Base-by-base conservation (phyloP, 78 protist genomes). In the Dictyostelium capitatum region DNA sequence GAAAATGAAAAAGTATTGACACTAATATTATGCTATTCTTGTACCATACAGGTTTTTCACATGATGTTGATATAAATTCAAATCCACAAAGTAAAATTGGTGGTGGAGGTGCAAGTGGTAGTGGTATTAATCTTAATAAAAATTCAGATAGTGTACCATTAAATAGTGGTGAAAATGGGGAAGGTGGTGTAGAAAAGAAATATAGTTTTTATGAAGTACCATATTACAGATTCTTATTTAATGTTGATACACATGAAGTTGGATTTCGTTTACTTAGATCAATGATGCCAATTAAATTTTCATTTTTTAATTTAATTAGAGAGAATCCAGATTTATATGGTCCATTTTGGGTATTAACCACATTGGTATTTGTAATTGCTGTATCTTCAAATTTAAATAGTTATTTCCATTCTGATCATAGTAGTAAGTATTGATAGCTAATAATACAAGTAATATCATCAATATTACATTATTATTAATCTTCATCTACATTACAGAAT, bases 281-380 rank as follows among this genome's bases (percentile, higher is more conserved):
- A 47, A 64, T 87, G 83, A 3, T 87, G 3, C 92, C 92, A 77
- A 87, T 87, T 23, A 87, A 87, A 70, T 87, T 87, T 77, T 87
- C 92, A 57, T 87, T 87, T 53, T 87, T 87, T 37, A 77, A 87
- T 30, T 20, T 87, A 1, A 77, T 87, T 6, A 74, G 79, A 41
- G 92, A 87, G 46, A 87, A 87, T 46, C 92, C 92, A 17, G 92
- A 87, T 77, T 6, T 87, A 32, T 87, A 90, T 65, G 95, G 95
- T n/a, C 95, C 95, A 77, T 70, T 70, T 28, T 91, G 95, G 95
- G 79, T 91, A 12, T 47, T 79, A 77, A 83, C 90, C 0, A 54
- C 95, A 14, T 50, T 91, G 15, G 84, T 91, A 46, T 82, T 91
- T 50, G 28, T 83, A 54, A 65, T 91, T 74, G 82, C 95, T 7